These are phyloP conservation scores for Endogone sp. DNA, from an alignment of 192 early-diverging fungal species.

Conservation along the genomic window DNA sequence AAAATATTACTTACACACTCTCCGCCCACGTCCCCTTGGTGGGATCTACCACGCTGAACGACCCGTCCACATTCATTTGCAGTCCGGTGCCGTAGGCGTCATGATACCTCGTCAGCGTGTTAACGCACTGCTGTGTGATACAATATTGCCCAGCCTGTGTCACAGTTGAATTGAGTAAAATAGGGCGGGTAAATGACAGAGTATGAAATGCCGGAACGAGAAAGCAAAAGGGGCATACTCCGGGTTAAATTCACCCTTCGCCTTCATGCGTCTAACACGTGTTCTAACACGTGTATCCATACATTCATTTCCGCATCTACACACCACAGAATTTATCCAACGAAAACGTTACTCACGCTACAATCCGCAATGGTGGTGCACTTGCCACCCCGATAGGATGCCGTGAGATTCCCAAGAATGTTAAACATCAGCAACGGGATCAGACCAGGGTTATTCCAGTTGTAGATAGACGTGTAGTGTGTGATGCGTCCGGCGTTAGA, in stretches of 20 bases:
- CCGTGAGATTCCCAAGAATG: conserved; percentile 38
- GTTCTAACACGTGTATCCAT: too few species aligned
- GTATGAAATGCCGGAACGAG: too few species aligned
- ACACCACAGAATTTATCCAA: too few species aligned
- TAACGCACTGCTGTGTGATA: conserved; percentile 33
- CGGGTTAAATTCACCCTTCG: too few species aligned
- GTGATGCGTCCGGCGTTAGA: conserved; percentile 22
- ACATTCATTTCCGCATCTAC: too few species aligned
- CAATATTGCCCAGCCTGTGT: conserved; percentile 38
- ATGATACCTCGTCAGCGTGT: conserved; percentile 47
- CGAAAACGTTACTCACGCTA: conserved; percentile 9
- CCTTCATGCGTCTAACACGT: too few species aligned
- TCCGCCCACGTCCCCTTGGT: conserved; percentile 45
- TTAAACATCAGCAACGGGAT: conserved; percentile 44
- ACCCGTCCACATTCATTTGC: conserved; percentile 26
- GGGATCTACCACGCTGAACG: conserved; percentile 32
- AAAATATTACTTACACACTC: conserved; percentile 42
- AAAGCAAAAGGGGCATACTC: too few species aligned
- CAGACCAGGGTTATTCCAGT: conserved; percentile 28
- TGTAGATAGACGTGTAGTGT: conserved; percentile 44
- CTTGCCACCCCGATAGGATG: conserved; percentile 6
- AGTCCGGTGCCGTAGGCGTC: conserved; percentile 49
- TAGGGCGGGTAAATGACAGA: conserved; percentile 5
- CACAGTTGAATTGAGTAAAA: conserved; percentile 11
- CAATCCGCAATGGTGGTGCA: not conserved